phyloP scores from a whole-genome alignment of 1,284 basidiomycete species.

The Mycena citricolor region DNA sequence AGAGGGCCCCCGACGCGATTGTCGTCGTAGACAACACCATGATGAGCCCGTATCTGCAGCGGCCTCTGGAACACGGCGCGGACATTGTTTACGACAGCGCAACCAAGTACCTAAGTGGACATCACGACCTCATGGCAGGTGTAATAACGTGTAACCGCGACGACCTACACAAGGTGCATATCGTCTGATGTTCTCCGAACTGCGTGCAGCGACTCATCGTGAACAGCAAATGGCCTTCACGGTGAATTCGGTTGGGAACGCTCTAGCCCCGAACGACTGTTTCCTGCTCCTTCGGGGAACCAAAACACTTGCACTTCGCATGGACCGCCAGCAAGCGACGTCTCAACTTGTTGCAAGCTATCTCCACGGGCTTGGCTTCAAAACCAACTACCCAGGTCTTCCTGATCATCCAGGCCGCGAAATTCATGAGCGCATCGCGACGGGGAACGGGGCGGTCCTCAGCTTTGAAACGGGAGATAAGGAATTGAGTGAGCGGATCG shows the following conservation, averaged over 20 bases:
- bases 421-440: conserved; percentile 85
- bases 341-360: conserved; percentile 87
- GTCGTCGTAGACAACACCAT: conserved; percentile 98
- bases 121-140: conserved; percentile 99
- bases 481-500: conserved; percentile 87
- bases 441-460: conserved; percentile 91
- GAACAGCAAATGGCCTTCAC: conserved; percentile 77
- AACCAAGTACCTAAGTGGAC: conserved; percentile 97
- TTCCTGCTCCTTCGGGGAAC: conserved; percentile 95
- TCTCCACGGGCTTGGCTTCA: conserved; percentile 86
- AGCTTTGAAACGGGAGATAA: conserved; percentile 95
- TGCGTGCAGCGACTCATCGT: too few relatives aligned
- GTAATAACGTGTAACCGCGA: conserved; percentile 91
- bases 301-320: conserved; percentile 95
- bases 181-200: neutral
- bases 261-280: conserved; percentile 91
- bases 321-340: conserved; percentile 91
- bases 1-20: conserved; percentile 77
- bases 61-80: conserved; percentile 93
- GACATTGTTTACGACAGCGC: conserved; percentile 98
- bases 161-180: conserved; percentile 80
- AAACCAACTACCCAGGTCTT: conserved; percentile 93
- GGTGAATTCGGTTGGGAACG: conserved; percentile 98
- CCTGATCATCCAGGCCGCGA: conserved; percentile 81
- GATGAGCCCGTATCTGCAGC: conserved; percentile 99